Conservation (phyloP, 805 yeast species). For the Candida coquimbonensis region DNA sequence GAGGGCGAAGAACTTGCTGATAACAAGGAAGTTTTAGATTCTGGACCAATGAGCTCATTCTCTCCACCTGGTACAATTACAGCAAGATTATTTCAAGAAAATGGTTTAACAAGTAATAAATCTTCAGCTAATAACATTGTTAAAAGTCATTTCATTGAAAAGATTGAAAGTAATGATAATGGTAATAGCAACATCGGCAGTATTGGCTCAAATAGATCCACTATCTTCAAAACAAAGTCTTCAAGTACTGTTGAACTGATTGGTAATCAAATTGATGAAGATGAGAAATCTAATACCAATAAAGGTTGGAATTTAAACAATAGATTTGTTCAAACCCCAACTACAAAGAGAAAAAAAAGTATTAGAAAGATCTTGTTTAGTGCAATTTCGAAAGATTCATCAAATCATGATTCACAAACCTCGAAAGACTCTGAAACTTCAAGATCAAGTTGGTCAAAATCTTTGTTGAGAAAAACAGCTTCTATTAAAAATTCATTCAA, state of each 20-base stretch:
- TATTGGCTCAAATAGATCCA: background rate
- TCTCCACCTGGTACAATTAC: constrained; percentile 13
- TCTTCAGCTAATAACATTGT: too few species aligned
- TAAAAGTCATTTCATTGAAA: background rate
- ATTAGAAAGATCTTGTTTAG: constrained; percentile 15
- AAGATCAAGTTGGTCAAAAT: constrained; percentile 13
- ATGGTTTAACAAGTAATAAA: constrained; percentile 1
- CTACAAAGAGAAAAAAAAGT: constrained; percentile 8
- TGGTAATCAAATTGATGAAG: background rate
- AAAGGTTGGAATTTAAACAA: constrained; percentile 9
- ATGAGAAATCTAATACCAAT: background rate
- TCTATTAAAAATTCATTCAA: background rate
- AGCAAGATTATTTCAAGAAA: constrained; percentile 6
- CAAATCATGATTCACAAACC: background rate
- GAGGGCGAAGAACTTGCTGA: background rate
- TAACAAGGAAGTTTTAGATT: background rate
- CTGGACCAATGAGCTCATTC: background rate
- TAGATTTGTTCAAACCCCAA: constrained; percentile 9
- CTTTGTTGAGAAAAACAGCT: constrained; percentile 4
- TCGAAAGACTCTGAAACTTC: background rate
- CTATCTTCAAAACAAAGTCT: background rate
- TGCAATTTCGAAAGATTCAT: constrained; percentile 7
- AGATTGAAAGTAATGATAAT: background rate
- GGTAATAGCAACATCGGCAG: too few species aligned
- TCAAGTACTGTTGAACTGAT: background rate